phyloP scores from a whole-genome alignment of 1,284 basidiomycete species.

The Hymenochaete sp. region DNA sequence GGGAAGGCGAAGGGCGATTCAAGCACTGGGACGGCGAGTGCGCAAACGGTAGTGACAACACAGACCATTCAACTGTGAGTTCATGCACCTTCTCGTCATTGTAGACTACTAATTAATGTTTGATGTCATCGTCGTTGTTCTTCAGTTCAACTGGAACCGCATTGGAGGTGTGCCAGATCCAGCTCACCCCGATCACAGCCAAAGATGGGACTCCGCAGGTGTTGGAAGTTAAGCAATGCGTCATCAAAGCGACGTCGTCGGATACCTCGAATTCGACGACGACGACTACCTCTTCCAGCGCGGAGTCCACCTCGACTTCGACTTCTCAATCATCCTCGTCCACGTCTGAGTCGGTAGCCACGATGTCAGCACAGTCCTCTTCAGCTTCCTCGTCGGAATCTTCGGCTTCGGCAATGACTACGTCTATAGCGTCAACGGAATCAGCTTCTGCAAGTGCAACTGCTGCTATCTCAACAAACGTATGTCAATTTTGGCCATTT shows the following conservation, averaged over 20 bases:
- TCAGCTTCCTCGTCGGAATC: conserved; percentile 14
- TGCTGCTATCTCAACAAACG: conserved; percentile 3
- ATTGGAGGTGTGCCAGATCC: conserved; percentile 44
- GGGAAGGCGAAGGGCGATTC: too few relatives aligned
- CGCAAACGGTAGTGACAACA: conserved; percentile 15
- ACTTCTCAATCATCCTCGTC: conserved; percentile 11
- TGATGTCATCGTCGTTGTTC: background rate
- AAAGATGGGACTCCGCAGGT: conserved; percentile 42
- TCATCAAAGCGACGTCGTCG: conserved; percentile 23
- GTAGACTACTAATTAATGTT: too few relatives aligned
- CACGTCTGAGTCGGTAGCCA: conserved; percentile 8
- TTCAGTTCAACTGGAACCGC: conserved; percentile 19
- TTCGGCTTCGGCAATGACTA: background rate
- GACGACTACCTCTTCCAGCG: conserved; percentile 17
- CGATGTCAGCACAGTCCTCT: conserved; percentile 9
- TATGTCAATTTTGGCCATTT: background rate
- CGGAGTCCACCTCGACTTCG: conserved; percentile 9
- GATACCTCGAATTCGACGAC: conserved; percentile 19
- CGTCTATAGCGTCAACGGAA: background rate
- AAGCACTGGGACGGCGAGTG: too few relatives aligned
- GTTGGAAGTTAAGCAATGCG: conserved; percentile 52
- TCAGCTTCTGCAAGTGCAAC: conserved; percentile 6
- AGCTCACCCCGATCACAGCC: conserved; percentile 42
- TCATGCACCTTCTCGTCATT: too few relatives aligned
- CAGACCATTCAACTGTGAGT: too few relatives aligned